These are phyloP conservation scores for Tricholomella constricta DNA, from an alignment of 768 basidiomycete genomes.

Conservation along the genomic window DNA sequence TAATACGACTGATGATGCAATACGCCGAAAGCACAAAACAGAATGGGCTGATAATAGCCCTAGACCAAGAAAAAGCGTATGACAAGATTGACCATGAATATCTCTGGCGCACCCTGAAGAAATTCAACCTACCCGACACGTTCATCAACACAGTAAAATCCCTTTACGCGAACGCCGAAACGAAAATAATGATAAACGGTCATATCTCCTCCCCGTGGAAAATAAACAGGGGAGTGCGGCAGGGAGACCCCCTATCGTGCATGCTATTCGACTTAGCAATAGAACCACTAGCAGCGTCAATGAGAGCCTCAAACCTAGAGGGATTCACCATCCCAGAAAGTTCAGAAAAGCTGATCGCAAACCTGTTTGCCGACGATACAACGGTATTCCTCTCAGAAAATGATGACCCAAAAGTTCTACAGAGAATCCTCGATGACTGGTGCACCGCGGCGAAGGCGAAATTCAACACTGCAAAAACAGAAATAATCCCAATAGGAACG, in stretches of 20 bases:
- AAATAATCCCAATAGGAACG: too few relatives aligned
- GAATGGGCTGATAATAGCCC: conserved; percentile 25
- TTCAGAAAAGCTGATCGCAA: conserved; percentile 4
- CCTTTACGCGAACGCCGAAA: conserved; percentile 12
- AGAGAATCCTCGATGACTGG: conserved; percentile 24
- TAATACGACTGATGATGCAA: conserved; percentile 24
- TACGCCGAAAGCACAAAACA: conserved; percentile 13
- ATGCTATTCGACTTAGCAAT: conserved; percentile 40
- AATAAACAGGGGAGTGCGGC: conserved; percentile 16
- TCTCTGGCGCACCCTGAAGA: not conserved
- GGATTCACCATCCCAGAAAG: conserved; percentile 24
- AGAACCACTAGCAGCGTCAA: conserved; percentile 32
- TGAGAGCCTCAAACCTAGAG: conserved; percentile 30
- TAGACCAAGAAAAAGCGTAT: too few relatives aligned
- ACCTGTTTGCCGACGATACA: conserved; percentile 40
- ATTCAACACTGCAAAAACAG: too few relatives aligned
- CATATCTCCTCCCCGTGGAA: conserved; percentile 1
- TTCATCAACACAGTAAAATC: conserved; percentile 17
- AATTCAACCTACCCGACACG: conserved; percentile 8
- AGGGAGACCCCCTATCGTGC: conserved; percentile 42
- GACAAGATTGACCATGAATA: conserved; percentile 7
- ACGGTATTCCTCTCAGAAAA: conserved; percentile 32
- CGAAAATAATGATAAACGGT: conserved; percentile 11
- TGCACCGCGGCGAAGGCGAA: too few relatives aligned
- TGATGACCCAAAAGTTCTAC: conserved; percentile 27